These are phyloP conservation scores for Pichia sp. DNA, from an alignment of 1,139 yeast genomes.

Conservation along the genomic window DNA sequence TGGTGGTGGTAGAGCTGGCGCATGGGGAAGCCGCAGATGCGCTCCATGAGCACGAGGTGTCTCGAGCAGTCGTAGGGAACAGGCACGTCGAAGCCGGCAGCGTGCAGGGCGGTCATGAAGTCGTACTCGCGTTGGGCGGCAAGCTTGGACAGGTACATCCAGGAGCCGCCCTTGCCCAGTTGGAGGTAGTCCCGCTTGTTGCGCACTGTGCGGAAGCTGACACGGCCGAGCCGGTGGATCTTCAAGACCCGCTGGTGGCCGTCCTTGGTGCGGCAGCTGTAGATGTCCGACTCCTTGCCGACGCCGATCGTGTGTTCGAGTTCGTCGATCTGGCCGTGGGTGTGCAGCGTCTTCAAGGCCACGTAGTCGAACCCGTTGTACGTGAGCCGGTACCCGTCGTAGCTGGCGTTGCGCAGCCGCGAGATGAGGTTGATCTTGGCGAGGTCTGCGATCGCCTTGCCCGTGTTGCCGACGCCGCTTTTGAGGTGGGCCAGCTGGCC, in stretches of 20 bases:
- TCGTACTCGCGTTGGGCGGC: slow-evolving; percentile 93
- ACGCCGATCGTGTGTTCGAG: slow-evolving; percentile 91
- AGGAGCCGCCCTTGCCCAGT: slow-evolving; percentile 56
- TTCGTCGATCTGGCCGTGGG: slow-evolving; percentile 68
- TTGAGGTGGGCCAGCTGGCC: slow-evolving; percentile 75
- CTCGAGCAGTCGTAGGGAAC: slow-evolving; percentile 84
- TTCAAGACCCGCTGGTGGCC: slow-evolving; percentile 73
- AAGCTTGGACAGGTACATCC: slow-evolving; percentile 88
- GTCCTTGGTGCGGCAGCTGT: slow-evolving; percentile 68
- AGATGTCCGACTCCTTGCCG: slow-evolving; percentile 96
- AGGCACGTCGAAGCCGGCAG: slow-evolving; percentile 82
- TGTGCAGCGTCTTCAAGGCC: slow-evolving; percentile 78
- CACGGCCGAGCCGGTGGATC: slow-evolving; percentile 89
- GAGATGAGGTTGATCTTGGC: slow-evolving; percentile 82
- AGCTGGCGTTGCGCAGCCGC: slow-evolving; percentile 75
- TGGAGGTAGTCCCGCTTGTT: slow-evolving; percentile 88
- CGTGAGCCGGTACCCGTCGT: slow-evolving; percentile 89
- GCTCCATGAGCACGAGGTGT: slow-evolving; percentile 90
- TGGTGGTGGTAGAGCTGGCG: slow-evolving; percentile 68
- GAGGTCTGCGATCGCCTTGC: slow-evolving; percentile 73
- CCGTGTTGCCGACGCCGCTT: slow-evolving; percentile 66
- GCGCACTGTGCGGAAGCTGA: slow-evolving; percentile 87
- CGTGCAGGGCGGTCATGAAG: slow-evolving; percentile 72
- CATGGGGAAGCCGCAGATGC: slow-evolving; percentile 87
- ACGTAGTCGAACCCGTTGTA: slow-evolving; percentile 88